phyloP scores from a whole-genome alignment of 768 basidiomycete genomes.

The Ramaria sp. region DNA sequence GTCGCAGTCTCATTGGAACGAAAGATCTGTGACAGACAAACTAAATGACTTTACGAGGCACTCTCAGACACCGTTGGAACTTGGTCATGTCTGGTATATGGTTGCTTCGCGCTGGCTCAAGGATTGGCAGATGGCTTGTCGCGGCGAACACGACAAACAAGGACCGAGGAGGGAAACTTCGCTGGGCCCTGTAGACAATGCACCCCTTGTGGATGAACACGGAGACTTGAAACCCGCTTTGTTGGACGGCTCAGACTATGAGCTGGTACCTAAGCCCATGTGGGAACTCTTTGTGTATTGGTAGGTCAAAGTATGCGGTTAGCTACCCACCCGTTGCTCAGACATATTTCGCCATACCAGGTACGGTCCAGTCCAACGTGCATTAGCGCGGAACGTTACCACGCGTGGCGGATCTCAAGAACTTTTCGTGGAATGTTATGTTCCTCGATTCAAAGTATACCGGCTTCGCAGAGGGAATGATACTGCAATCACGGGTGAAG shows the following conservation, averaged over 20 bases:
- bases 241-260: slow-evolving; percentile 57
- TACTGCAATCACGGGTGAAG: background rate
- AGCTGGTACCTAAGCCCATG: slow-evolving; percentile 60
- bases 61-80: slow-evolving; percentile 38
- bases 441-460: slow-evolving; percentile 52
- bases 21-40: slow-evolving; percentile 35
- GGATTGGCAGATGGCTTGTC: slow-evolving; percentile 64
- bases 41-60: slow-evolving; percentile 37
- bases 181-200: slow-evolving; percentile 70
- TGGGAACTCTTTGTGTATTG: slow-evolving; percentile 63
- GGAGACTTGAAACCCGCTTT: slow-evolving; percentile 29
- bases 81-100: slow-evolving; percentile 73
- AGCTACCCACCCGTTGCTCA: background rate
- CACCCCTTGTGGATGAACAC: slow-evolving; percentile 44
- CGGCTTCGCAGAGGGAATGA: slow-evolving; percentile 20
- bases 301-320: slow-evolving; percentile 34
- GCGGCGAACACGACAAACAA: slow-evolving; percentile 59
- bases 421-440: slow-evolving; percentile 59
- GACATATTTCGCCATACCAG: slow-evolving; percentile 26
- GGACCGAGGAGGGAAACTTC: slow-evolving; percentile 49
- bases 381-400: slow-evolving; percentile 60
- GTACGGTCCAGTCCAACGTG: slow-evolving; percentile 54
- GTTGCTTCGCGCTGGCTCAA: slow-evolving; percentile 63
- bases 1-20: slow-evolving; percentile 9
- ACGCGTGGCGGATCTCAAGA: slow-evolving; percentile 40